Evolutionary conservation across 306 rosid genomes (phyloP), one percentile per base, ranked within the genome.

Genomic region (Glycyrrhiza uralensis): DNA sequence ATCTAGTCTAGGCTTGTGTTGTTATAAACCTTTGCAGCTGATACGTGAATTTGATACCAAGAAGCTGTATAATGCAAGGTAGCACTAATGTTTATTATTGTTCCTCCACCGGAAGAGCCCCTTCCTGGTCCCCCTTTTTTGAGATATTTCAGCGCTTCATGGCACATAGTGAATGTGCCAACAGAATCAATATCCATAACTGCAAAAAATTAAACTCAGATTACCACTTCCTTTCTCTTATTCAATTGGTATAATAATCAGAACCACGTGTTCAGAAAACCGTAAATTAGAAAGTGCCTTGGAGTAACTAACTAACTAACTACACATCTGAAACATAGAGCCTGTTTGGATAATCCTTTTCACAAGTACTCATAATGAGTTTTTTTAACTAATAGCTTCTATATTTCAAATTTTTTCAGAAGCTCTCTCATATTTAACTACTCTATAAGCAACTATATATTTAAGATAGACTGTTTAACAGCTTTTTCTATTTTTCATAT

Each of bases 91-190:
- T 90, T 93, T 69, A 93, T 51, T 71, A 90, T 90, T 54, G 72
- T 26, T 55, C 97, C 98, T 3, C 96, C 97, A 76, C 78, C 45
- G 52, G 84, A 71, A 59, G 89, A 81, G 72, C 59, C 58, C 79
- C 85, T 87, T 80, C 98, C 97, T 2, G 79, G 83, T 32, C 83
- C 97, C 46, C 91, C 98, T 86, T 93, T 93, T 87, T 93, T 89
- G 15, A 93, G 97, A 86, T 91, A 94, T 75, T 89, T 85, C 15
- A 91, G 91, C 18, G 95, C 96, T 83, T 87, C 94, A 45, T 77
- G 80, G 81, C 98, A 89, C 98, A 94, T 94, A 64, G 96, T 93
- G 84, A 89, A 93, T 10, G 98, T 93, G 13, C 97, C 98, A 82
- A 93, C 98, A 63, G 98, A 76, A 81, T 94, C 98, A 63, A 94